phyloP scores from a whole-genome alignment of 2,329 filamentous ascomycete species.

The Paraconiothyrium brasiliense region DNA sequence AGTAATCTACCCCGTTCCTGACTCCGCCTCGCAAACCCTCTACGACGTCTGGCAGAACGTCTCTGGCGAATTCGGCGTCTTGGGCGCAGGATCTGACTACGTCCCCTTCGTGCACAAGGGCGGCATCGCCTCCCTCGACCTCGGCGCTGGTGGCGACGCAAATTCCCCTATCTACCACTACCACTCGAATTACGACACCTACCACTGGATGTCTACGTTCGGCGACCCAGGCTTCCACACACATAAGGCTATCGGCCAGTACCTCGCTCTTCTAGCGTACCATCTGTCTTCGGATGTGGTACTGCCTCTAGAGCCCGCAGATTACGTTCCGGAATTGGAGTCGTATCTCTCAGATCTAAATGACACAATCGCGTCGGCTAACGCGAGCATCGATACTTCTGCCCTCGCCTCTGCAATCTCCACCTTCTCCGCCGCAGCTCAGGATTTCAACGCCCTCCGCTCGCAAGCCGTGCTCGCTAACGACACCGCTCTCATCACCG shows the following conservation, averaged over 20 bases:
- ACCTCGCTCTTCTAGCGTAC: slow-evolving; percentile 54
- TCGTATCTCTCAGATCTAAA: slow-evolving; percentile 49
- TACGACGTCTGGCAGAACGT: slow-evolving; percentile 56
- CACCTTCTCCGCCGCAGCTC: slow-evolving; percentile 44
- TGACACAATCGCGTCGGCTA: slow-evolving; percentile 34
- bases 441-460: slow-evolving; percentile 41
- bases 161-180: slow-evolving; percentile 58
- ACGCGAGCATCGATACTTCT: slow-evolving; percentile 43
- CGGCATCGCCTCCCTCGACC: slow-evolving; percentile 55
- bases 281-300: slow-evolving; percentile 52
- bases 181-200: slow-evolving; percentile 59
- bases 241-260: slow-evolving; percentile 61
- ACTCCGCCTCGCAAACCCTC: slow-evolving; percentile 51
- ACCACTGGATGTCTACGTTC: slow-evolving; percentile 62
- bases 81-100: slow-evolving; percentile 59
- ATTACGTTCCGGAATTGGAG: slow-evolving; percentile 50
- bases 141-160: slow-evolving; percentile 51
- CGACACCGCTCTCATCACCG: slow-evolving; percentile 39
- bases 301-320: slow-evolving; percentile 51
- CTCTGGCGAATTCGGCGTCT: slow-evolving; percentile 51
- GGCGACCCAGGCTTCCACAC: slow-evolving; percentile 62
- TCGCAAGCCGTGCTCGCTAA: slow-evolving; percentile 38
- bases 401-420: slow-evolving; percentile 48
- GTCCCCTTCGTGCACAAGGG: slow-evolving; percentile 57
- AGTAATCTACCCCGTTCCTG: slow-evolving; percentile 51